Percentiles rank a stretch among this genome's conserved stretches.
Conservation (phyloP, 1,139 yeast genomes). For the Scheffersomyces titani region DNA sequence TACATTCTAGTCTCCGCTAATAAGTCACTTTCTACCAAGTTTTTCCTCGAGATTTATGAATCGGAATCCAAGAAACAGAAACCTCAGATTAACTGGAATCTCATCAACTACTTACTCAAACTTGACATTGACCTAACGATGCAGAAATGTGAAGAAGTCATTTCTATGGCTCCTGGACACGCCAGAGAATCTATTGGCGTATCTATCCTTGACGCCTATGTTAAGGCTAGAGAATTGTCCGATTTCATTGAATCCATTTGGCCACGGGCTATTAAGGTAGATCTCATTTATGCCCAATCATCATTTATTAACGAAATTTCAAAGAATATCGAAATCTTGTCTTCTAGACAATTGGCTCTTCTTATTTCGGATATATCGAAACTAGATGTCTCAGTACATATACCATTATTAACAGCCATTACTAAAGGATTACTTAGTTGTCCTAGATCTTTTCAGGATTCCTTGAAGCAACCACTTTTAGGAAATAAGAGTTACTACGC, state of each 20-base stretch:
- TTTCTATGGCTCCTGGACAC: slow-evolving; percentile 16
- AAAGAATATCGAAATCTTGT: slow-evolving; percentile 38
- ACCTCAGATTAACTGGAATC: slow-evolving; percentile 38
- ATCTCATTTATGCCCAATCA: slow-evolving; percentile 25
- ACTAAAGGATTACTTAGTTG: slow-evolving; percentile 39
- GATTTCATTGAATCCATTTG: slow-evolving; percentile 50
- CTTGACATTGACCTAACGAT: slow-evolving; percentile 56
- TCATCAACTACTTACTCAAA: slow-evolving; percentile 44
- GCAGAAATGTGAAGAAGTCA: slow-evolving; percentile 29
- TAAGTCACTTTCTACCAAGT: slow-evolving; percentile 49
- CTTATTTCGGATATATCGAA: slow-evolving; percentile 20
- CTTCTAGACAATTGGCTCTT: slow-evolving; percentile 44
- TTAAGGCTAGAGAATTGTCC: slow-evolving; percentile 59
- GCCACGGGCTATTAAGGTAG: slow-evolving; percentile 32
- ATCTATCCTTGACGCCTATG: slow-evolving; percentile 47
- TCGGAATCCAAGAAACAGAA: slow-evolving; percentile 20
- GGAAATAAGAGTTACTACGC: slow-evolving; percentile 10
- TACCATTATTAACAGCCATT: slow-evolving; percentile 35
- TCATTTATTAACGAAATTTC: slow-evolving; percentile 41
- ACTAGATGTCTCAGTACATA: slow-evolving; percentile 6
- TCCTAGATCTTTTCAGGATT: slow-evolving; percentile 18
- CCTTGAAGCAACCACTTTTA: slow-evolving; percentile 16
- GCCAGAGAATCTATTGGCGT: slow-evolving; percentile 26
- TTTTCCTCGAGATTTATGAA: slow-evolving; percentile 37
- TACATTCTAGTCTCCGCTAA: slow-evolving; percentile 28